Percentiles rank a stretch among this genome's conserved stretches.
Conservation (phyloP, 345 rosid genomes). For the Hibiscus trionum region DNA sequence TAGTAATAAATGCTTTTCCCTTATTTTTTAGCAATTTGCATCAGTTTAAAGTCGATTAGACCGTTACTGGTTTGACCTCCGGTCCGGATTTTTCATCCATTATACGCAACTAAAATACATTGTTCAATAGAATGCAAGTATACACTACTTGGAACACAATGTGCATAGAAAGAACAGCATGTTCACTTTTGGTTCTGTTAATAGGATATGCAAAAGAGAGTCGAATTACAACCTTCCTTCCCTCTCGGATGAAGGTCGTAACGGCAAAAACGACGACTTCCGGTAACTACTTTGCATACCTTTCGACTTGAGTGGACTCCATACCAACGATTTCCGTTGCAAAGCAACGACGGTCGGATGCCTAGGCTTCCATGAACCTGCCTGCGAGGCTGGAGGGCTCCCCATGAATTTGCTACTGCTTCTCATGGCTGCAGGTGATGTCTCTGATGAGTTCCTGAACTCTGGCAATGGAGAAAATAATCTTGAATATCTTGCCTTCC, state of each 20-base stretch:
- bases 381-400: conserved; percentile 65
- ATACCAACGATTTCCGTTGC: conserved; percentile 72
- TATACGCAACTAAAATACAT: not conserved
- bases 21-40: too few species aligned
- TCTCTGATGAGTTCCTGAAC: conserved; percentile 22
- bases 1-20: too few species aligned
- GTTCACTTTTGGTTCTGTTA: not conserved
- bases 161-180: not conserved
- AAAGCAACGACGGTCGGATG: conserved; percentile 79
- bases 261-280: conserved; percentile 34
- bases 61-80: too few species aligned
- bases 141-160: not conserved
- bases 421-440: conserved; percentile 49
- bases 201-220: not conserved
- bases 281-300: conserved; percentile 30
- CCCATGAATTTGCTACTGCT: conserved; percentile 72
- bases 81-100: too few species aligned
- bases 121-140: not conserved
- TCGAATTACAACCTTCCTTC: not conserved
- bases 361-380: conserved; percentile 76
- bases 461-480: conserved; percentile 70
- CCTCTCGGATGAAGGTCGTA: conserved; percentile 21
- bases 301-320: conserved; percentile 85
- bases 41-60: too few species aligned
- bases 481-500: conserved; percentile 70